Percentiles rank a stretch among this genome's conserved stretches.
Evolutionary conservation across 1,284 basidiomycete genomes (phyloP).

Genomic region (Fomitopsis palustris): DNA sequence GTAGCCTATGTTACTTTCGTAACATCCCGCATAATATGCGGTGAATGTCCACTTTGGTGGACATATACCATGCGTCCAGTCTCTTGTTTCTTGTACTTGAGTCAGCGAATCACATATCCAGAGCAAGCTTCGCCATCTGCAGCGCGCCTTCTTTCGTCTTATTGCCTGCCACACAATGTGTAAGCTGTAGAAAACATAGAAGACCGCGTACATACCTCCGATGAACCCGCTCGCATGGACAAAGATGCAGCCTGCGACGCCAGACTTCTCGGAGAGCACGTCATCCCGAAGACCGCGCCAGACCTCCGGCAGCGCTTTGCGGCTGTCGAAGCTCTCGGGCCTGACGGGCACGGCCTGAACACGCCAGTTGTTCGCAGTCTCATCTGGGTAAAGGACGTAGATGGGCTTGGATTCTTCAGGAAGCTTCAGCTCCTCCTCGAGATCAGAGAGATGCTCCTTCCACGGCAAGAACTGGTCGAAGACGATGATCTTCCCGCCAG

Average conservation of each 20-base stretch:
- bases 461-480: constrained; percentile 83
- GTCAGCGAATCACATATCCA: constrained; percentile 38
- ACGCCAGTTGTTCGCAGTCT: constrained; percentile 79
- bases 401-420: constrained; percentile 52
- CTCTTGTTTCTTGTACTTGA: not conserved
- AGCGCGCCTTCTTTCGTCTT: constrained; percentile 87
- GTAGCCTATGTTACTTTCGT: not conserved
- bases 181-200: not conserved
- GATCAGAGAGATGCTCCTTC: constrained; percentile 94
- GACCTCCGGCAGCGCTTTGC: constrained; percentile 88
- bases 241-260: constrained; percentile 86
- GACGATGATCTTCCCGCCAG: constrained; percentile 69
- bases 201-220: constrained; percentile 60
- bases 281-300: constrained; percentile 95
- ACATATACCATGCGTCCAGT: no score
- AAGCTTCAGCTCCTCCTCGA: constrained; percentile 61
- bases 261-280: constrained; percentile 68
- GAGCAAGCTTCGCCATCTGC: constrained; percentile 73
- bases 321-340: constrained; percentile 83
- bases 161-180: constrained; percentile 56
- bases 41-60: no score
- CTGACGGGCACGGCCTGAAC: constrained; percentile 89
- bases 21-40: not conserved
- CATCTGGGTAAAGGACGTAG: constrained; percentile 93
- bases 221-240: constrained; percentile 96